These are phyloP conservation scores for Cordyceps farinosa DNA, from an alignment of 2,329 filamentous ascomycete species.

Conservation along the genomic window DNA sequence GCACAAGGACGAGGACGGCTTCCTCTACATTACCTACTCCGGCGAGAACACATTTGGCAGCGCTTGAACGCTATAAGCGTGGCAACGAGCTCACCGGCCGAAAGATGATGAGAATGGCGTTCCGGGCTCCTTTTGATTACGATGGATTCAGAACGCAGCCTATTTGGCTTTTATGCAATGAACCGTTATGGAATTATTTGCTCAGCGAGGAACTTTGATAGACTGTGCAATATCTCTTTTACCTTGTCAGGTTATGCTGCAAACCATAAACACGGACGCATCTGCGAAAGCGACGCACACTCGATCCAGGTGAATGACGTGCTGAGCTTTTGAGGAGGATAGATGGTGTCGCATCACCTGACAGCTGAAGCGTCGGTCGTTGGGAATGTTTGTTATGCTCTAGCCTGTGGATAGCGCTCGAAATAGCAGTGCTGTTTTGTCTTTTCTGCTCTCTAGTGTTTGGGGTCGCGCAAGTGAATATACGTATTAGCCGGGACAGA, in stretches of 20 bases:
- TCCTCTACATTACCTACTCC: conserved; percentile 99
- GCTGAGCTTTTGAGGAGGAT: not conserved
- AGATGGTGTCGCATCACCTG: not conserved
- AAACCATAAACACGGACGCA: not conserved
- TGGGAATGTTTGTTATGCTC: not conserved
- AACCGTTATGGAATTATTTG: conserved; percentile 6
- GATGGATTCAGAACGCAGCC: conserved; percentile 10
- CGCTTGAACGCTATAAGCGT: not conserved
- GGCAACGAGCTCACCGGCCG: not conserved
- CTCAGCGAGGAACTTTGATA: not conserved
- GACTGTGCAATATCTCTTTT: conserved; percentile 10
- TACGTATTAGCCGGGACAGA: not conserved
- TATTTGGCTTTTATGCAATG: conserved; percentile 15
- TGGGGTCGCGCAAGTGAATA: not conserved
- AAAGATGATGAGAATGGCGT: conserved; percentile 32
- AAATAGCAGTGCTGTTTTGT: conserved; percentile 3
- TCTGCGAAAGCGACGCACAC: not conserved
- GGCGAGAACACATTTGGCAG: conserved; percentile 97
- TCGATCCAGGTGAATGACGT: not conserved
- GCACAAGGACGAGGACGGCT: conserved; percentile 84
- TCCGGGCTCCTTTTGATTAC: conserved; percentile 29
- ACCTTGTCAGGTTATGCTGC: not conserved
- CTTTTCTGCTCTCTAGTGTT: not conserved
- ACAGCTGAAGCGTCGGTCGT: not conserved
- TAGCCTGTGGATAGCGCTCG: not conserved